These are phyloP conservation scores for Fusarium clavum DNA, from an alignment of 2,329 filamentous ascomycete genomes.

Conservation along the genomic window DNA sequence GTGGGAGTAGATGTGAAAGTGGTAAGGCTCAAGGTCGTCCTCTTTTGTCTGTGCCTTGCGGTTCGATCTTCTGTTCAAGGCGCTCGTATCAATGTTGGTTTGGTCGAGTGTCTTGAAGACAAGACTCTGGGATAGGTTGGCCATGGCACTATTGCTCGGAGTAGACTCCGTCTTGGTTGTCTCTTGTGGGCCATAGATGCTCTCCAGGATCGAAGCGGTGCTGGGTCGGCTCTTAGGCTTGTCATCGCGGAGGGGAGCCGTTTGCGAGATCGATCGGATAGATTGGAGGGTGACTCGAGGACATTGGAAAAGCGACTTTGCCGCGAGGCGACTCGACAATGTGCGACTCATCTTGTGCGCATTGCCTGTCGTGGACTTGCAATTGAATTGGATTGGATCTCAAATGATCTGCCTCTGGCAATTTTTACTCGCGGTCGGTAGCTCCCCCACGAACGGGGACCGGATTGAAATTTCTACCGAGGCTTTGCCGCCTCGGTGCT, in stretches of 20 bases:
- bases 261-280: conserved; percentile 56
- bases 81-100: conserved; percentile 50
- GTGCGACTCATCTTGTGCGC: conserved; percentile 58
- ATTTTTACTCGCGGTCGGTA: conserved; percentile 44
- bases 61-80: conserved; percentile 42
- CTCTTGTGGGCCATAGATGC: conserved; percentile 49
- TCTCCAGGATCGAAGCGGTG: conserved; percentile 50
- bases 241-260: conserved; percentile 49
- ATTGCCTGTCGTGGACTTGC: conserved; percentile 42
- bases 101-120: conserved; percentile 55
- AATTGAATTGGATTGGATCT: conserved; percentile 19
- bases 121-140: conserved; percentile 52
- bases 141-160: conserved; percentile 49
- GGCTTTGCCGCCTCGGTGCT: conserved; percentile 52
- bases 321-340: conserved; percentile 57
- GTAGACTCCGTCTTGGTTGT: conserved; percentile 24
- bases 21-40: conserved; percentile 72
- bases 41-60: conserved; percentile 48
- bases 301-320: conserved; percentile 52
- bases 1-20: conserved; percentile 86
- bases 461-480: conserved; percentile 42
- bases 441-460: conserved; percentile 19
- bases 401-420: conserved; percentile 37
- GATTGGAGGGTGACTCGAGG: conserved; percentile 40
- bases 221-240: conserved; percentile 44